These are phyloP conservation scores for Elymus sibiricus DNA, from an alignment of 176 grass and related monocot genomes.

Conservation along the genomic window DNA sequence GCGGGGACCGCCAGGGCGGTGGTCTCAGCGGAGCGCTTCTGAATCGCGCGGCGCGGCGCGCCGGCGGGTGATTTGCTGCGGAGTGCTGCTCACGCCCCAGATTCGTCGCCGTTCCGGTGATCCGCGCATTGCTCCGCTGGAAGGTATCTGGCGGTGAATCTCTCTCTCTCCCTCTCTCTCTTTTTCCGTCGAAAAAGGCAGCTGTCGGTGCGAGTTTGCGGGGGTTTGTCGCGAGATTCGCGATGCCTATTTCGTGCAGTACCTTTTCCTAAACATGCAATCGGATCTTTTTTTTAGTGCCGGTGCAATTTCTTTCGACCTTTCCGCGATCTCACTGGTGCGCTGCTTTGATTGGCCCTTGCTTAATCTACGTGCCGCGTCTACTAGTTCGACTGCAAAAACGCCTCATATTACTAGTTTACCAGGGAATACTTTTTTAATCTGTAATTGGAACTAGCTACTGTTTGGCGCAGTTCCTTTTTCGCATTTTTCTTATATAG, in stretches of 20 bases:
- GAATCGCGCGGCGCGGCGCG: background rate
- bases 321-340: slow-evolving; percentile 9
- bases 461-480: background rate
- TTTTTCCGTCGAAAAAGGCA: background rate
- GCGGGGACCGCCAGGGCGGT: background rate
- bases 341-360: background rate
- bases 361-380: background rate
- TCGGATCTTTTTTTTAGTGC: background rate
- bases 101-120: slow-evolving; percentile 23
- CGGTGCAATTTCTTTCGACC: background rate
- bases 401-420: too few species aligned
- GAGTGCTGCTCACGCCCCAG: background rate
- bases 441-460: background rate
- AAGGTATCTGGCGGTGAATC: background rate
- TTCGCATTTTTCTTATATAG: background rate
- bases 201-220: slow-evolving; percentile 28
- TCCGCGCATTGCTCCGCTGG: background rate
- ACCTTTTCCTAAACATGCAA: background rate
- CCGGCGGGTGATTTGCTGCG: background rate
- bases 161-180: background rate
- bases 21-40: background rate
- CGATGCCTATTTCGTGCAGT: background rate
- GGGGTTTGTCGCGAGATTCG: slow-evolving; percentile 24
- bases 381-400: background rate
- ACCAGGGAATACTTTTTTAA: background rate